Conservation (phyloP, 2,329 filamentous ascomycete species). For the Rugonectria rugulosa region DNA sequence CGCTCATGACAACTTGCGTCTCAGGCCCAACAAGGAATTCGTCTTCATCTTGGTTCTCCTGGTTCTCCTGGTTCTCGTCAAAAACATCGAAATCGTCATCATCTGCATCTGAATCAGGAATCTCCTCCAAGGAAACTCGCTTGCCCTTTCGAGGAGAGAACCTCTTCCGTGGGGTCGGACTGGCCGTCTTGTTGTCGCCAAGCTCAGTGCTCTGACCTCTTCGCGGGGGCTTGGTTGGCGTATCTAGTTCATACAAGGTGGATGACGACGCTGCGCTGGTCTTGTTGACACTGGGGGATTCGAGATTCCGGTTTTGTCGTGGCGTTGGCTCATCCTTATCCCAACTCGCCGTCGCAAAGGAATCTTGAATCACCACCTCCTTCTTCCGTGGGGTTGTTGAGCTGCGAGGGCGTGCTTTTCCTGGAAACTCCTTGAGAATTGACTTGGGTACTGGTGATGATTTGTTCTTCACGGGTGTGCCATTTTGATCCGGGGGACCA, state of each 20-base stretch:
- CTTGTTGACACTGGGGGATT: slow-evolving; percentile 19
- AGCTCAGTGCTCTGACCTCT: slow-evolving; percentile 32
- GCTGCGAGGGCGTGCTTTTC: slow-evolving; percentile 27
- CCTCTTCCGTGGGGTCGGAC: slow-evolving; percentile 30
- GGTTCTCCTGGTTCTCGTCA: too few relatives aligned
- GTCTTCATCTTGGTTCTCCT: slow-evolving; percentile 26
- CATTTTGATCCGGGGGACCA: slow-evolving; percentile 41
- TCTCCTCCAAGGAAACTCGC: slow-evolving; percentile 49
- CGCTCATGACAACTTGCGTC: slow-evolving; percentile 46
- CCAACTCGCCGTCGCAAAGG: slow-evolving; percentile 50
- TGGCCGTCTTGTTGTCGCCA: slow-evolving; percentile 23
- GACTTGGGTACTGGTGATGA: slow-evolving; percentile 38
- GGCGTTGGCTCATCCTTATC: slow-evolving; percentile 35
- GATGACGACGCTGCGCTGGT: slow-evolving; percentile 25
- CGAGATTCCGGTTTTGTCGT: slow-evolving; percentile 23
- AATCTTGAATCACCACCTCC: slow-evolving; percentile 54
- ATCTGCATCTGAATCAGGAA: slow-evolving; percentile 61
- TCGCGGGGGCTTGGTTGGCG: slow-evolving; percentile 32
- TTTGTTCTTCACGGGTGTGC: slow-evolving; percentile 50
- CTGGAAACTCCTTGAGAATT: slow-evolving; percentile 32
- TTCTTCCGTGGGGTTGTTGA: slow-evolving; percentile 25
- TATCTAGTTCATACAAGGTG: slow-evolving; percentile 32
- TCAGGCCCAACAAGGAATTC: slow-evolving; percentile 40
- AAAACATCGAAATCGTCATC: slow-evolving; percentile 37
- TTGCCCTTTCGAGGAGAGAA: slow-evolving; percentile 29